phyloP scores from a whole-genome alignment of 805 yeast species.

The Zygosaccharomyces bailii region DNA sequence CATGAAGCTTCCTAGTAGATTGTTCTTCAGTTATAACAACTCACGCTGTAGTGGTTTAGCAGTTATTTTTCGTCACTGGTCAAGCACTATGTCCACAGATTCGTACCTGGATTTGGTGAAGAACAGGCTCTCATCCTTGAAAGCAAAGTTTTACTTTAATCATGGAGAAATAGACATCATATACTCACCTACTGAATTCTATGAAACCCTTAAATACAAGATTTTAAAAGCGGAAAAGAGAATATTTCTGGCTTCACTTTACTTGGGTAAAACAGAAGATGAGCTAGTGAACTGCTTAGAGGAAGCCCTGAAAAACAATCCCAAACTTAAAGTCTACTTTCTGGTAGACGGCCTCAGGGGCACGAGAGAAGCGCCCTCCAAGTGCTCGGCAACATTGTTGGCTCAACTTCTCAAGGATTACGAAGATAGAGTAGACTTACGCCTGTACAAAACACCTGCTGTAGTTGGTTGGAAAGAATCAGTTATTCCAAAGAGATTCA shows the following conservation, averaged over 20 bases:
- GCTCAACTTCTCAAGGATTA: slow-evolving; percentile 61
- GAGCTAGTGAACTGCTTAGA: slow-evolving; percentile 67
- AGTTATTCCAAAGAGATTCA: slow-evolving; percentile 74
- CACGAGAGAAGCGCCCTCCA: slow-evolving; percentile 83
- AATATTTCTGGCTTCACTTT: slow-evolving; percentile 78
- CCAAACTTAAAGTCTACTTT: slow-evolving; percentile 63
- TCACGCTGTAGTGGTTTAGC: not conserved
- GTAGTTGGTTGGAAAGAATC: slow-evolving; percentile 61
- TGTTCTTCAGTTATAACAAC: not conserved
- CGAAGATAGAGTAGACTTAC: slow-evolving; percentile 62
- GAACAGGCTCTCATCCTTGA: slow-evolving; percentile 15
- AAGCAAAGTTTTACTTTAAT: slow-evolving; percentile 51
- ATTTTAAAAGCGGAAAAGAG: slow-evolving; percentile 60
- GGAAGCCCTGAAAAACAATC: slow-evolving; percentile 55
- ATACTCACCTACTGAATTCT: slow-evolving; percentile 68
- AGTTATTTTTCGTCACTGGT: not conserved
- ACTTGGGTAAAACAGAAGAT: slow-evolving; percentile 76
- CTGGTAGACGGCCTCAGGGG: slow-evolving; percentile 87
- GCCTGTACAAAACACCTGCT: slow-evolving; percentile 89
- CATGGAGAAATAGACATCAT: slow-evolving; percentile 59
- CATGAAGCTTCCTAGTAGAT: not conserved
- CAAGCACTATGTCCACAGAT: slow-evolving; percentile 5
- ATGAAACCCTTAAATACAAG: slow-evolving; percentile 56
- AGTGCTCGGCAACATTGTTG: slow-evolving; percentile 73
- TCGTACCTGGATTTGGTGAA: slow-evolving; percentile 20